A percentile compares a stretch with the other conserved stretches of the same genome.
Conservation (phyloP, 2,329 filamentous ascomycete species). For the Capronia americana region DNA sequence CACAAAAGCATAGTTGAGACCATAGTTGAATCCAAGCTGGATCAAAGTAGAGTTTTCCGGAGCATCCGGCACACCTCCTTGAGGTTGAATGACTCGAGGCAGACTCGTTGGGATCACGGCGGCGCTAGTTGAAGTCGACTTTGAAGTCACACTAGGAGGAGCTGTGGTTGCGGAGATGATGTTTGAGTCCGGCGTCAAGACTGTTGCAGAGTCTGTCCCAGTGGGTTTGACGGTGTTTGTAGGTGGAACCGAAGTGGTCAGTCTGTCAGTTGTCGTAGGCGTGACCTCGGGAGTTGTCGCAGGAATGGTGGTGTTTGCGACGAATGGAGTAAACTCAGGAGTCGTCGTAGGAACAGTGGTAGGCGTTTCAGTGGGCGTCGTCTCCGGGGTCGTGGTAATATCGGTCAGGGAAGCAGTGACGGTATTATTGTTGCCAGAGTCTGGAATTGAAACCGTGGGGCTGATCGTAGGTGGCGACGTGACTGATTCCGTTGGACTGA, state of each 20-base stretch:
- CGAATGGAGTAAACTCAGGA: conserved; percentile 35
- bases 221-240: conserved; percentile 48
- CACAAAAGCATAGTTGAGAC: conserved; percentile 85
- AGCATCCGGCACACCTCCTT: conserved; percentile 60
- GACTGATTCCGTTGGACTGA: neutral
- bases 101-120: conserved; percentile 68
- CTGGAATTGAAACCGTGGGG: conserved; percentile 6
- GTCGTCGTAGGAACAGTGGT: conserved; percentile 23
- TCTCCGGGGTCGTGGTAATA: conserved; percentile 11
- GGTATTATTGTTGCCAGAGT: conserved; percentile 8
- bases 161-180: conserved; percentile 42
- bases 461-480: conserved; percentile 5
- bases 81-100: conserved; percentile 77
- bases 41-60: conserved; percentile 73
- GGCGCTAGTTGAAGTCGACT: conserved; percentile 47
- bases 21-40: conserved; percentile 82
- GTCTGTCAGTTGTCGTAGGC: conserved; percentile 16
- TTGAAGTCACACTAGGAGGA: conserved; percentile 43
- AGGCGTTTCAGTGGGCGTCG: conserved; percentile 5
- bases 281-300: conserved; percentile 25
- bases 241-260: conserved; percentile 25
- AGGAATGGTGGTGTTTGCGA: conserved; percentile 32
- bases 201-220: conserved; percentile 54
- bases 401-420: conserved; percentile 13
- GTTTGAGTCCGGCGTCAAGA: conserved; percentile 44